Evolutionary conservation across 768 basidiomycete species (phyloP), one percentile per base, ranked within the genome.

Genomic region (Xerocomus potaroensis): DNA sequence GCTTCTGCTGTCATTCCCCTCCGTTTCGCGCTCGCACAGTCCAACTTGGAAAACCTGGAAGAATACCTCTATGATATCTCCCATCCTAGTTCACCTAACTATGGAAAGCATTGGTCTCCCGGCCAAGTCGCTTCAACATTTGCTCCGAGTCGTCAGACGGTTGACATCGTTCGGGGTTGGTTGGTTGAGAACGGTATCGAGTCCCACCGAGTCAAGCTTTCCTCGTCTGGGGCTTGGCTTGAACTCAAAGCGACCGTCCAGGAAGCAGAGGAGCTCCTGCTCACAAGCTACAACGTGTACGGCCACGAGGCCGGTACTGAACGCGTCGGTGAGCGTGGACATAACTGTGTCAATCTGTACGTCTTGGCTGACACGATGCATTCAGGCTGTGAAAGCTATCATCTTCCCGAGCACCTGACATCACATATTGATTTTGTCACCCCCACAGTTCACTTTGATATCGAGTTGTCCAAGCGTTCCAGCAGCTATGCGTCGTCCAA

Each of bases 31-130:
- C 67, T 77, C 5, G 51, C 54, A 7, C 76, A 78, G 54, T 58
- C 57, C 34, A 75, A 78, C 49, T 45, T 73, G 7, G 56, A 71
- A 43, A 39, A 60, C 29, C 50, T 78, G 12, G 72, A 75, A 18
- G 66, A 70, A 42, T 55, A 65, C 37, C 69, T 77, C 32, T 59
- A 71, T 49, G 63, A 71, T 3, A 67, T 77, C 11, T 67, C 76
- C 0, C 69, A 73, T 45, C 76, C 76, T 6, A 51, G 60, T 14
- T 78, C 76, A 8, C 58, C 65, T 14, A 66, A 58, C 44, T 78
- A 75, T 37, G 76, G 75, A 1, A 64, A 71, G 26, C 77, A 78
- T 45, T 75, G 74, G 72, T 61, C 70, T 1, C 58, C 74, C 1
- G 54, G 51, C 18, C 50, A 65, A 22, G 59, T 78, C 40, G 69